Percentiles rank a stretch among this genome's conserved stretches.
These are phyloP conservation scores for Micractinium sp. DNA, from an alignment of 139 green algal species.

Conservation along the genomic window DNA sequence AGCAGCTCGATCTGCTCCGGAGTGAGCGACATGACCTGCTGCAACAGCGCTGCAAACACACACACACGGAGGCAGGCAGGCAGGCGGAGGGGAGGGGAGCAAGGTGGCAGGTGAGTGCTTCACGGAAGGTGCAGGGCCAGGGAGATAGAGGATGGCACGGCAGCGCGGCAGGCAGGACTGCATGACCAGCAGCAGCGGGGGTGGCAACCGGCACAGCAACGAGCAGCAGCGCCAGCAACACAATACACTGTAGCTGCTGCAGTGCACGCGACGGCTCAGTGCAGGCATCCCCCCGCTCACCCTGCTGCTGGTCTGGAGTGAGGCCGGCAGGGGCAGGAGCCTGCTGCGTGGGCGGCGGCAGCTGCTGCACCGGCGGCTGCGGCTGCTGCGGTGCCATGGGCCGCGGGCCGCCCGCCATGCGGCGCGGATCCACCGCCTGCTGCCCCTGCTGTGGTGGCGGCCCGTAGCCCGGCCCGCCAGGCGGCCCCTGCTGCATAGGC, in stretches of 20 bases:
- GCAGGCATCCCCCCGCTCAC: neutral
- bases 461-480: neutral
- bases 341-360: neutral
- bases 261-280: neutral
- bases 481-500: constrained; percentile 8
- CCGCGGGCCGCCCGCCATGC: neutral
- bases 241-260: neutral
- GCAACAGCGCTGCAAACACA: constrained; percentile 66
- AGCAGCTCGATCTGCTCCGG: constrained; percentile 87
- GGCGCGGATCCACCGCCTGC: neutral
- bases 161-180: neutral
- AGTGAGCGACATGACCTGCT: constrained; percentile 89
- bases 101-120: neutral
- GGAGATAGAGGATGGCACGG: neutral
- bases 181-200: neutral
- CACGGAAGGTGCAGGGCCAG: neutral
- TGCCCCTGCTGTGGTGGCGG: neutral
- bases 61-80: neutral
- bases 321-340: neutral
- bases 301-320: constrained; percentile 31
- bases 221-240: neutral
- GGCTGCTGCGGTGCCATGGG: neutral
- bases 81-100: neutral
- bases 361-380: constrained; percentile 23
- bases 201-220: too few relatives aligned